Conservation (phyloP, 2,329 filamentous ascomycete species). For the Aspergillus texensis region DNA sequence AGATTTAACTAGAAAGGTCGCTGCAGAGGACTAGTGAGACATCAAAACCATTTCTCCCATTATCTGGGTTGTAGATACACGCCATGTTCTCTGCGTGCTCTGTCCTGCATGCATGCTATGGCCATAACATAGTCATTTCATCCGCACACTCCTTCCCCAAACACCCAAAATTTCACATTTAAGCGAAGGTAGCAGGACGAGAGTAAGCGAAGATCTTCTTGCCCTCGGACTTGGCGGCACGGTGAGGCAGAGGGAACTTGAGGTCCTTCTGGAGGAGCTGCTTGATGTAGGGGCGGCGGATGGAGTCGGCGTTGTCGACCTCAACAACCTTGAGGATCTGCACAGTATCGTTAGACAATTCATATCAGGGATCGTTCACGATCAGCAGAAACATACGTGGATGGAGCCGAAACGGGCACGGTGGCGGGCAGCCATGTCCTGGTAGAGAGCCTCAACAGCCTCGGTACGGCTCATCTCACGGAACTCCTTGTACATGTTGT, state of each 20-base stretch:
- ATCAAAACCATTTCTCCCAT: conserved; percentile 42
- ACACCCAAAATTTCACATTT: conserved; percentile 55
- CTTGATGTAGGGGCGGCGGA: conserved; percentile 99
- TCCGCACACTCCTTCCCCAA: conserved; percentile 41
- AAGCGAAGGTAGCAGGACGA: conserved; percentile 97
- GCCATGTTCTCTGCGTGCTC: conserved; percentile 37
- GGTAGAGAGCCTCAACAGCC: conserved; percentile 95
- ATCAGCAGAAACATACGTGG: conserved; percentile 70
- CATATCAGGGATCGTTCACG: not conserved
- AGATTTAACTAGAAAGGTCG: conserved; percentile 43
- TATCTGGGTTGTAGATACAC: conserved; percentile 38
- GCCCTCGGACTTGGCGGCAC: conserved; percentile 77
- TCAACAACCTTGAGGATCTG: conserved; percentile 98
- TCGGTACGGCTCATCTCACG: conserved; percentile 96
- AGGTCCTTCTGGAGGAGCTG: conserved; percentile 94
- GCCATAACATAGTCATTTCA: conserved; percentile 47
- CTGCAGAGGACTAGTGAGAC: conserved; percentile 45
- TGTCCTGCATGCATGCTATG: conserved; percentile 45
- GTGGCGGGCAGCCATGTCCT: conserved; percentile 99
- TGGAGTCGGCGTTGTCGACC: conserved; percentile 88
- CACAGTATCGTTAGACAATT: conserved; percentile 18
- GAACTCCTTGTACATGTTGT: conserved; percentile 99
- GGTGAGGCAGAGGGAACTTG: conserved; percentile 98
- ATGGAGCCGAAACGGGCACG: conserved; percentile 97
- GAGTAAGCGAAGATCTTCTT: conserved; percentile 92